Conservation (phyloP, 139 green algal genomes). For the Ettlia oleoabundans region DNA sequence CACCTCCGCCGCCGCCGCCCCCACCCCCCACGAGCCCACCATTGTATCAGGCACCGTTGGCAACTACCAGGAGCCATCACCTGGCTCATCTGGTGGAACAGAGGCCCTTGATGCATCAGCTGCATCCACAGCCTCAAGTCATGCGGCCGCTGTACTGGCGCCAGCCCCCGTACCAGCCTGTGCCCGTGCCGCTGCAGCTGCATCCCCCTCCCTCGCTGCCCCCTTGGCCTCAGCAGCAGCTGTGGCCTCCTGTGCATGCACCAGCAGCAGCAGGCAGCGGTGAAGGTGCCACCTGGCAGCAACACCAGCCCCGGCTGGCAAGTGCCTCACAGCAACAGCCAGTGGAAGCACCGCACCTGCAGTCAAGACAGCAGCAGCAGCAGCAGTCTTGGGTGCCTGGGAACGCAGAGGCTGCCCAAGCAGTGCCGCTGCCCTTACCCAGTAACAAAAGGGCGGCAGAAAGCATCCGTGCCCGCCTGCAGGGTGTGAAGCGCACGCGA, state of each 20-base stretch:
- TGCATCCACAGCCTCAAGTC: neutral
- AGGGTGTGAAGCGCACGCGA: constrained; percentile 4
- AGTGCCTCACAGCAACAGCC: neutral
- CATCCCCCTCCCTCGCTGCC: neutral
- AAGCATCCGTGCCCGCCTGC: neutral
- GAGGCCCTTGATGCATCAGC: neutral
- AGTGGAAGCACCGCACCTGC: neutral
- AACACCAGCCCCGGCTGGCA: neutral
- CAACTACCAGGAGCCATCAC: neutral
- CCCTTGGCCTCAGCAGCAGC: neutral
- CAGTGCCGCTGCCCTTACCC: too few species aligned
- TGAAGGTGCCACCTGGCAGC: too few species aligned
- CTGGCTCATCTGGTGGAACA: neutral
- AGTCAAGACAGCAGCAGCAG: neutral
- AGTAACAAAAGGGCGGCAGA: constrained; percentile 30
- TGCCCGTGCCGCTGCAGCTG: neutral
- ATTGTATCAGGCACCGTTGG: neutral
- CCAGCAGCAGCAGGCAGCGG: neutral
- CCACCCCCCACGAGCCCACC: neutral
- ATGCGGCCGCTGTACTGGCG: neutral
- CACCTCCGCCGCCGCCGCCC: constrained; percentile 16
- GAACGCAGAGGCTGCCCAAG: neutral
- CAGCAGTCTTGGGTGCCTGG: neutral
- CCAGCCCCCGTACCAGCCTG: neutral
- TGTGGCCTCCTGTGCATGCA: neutral